Evolutionary conservation across 805 yeast species (phyloP).

Genomic region (Tetrapisispora nanseiensis): DNA sequence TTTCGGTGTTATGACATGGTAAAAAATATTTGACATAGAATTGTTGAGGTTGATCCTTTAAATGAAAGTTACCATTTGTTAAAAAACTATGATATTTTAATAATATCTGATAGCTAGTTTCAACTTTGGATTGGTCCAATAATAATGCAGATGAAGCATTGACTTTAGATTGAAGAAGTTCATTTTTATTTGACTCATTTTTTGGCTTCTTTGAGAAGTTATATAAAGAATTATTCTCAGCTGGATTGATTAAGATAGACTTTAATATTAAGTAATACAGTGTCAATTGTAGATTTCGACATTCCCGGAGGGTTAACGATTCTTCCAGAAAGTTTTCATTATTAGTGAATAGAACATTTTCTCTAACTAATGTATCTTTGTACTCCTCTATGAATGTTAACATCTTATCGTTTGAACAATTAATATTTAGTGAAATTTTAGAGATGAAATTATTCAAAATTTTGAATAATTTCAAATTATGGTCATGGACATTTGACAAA

Average conservation of each 20-base stretch:
- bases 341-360: slow-evolving; percentile 1
- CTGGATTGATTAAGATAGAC: slow-evolving; percentile 3
- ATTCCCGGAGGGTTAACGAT: slow-evolving; percentile 11
- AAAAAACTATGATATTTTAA: slow-evolving; percentile 23
- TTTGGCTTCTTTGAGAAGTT: neutral
- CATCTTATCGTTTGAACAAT: slow-evolving; percentile 7
- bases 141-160: neutral
- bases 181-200: neutral
- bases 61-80: slow-evolving; percentile 10
- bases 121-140: slow-evolving; percentile 7
- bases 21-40: slow-evolving; percentile 18
- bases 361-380: slow-evolving; percentile 13
- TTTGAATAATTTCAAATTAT: neutral
- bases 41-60: slow-evolving; percentile 17
- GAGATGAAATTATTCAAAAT: slow-evolving; percentile 11
- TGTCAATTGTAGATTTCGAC: slow-evolving; percentile 24
- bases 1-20: slow-evolving; percentile 22
- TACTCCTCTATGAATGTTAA: slow-evolving; percentile 15
- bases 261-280: slow-evolving; percentile 17
- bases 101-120: slow-evolving; percentile 22
- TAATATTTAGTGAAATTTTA: slow-evolving; percentile 11
- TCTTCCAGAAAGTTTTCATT: slow-evolving; percentile 3
- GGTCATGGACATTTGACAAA: neutral
- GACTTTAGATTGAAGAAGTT: neutral
- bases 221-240: neutral